Evolutionary conservation across 805 yeast genomes (phyloP), one percentile per base, ranked within the genome.

Genomic region (Lipomyces starkeyi): DNA sequence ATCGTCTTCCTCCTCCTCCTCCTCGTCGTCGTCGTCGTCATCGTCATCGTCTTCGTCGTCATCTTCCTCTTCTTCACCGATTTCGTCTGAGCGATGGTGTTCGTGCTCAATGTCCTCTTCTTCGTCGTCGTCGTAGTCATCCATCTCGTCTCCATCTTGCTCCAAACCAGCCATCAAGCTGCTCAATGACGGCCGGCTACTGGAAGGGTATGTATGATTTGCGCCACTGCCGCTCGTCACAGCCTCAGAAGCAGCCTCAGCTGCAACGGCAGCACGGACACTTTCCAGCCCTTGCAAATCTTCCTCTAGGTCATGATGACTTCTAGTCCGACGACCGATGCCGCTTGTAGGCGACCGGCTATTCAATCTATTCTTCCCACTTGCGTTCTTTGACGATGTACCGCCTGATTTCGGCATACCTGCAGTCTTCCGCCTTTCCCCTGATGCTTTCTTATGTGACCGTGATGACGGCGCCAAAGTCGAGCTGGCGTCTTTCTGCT

Each of bases 1-100:
- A 6, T 65, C 75, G n/a, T 67, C 77, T 2, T 70, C 75, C 56
- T 72, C 77, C 29, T 73, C 78, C 13, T 71, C 76, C 65, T 73
- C 75, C 17, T 76, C 80, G 27, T 73, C 77, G n/a, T 65, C 64
- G 8, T 59, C 63, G 1, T 29, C 32, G 6, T 29, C 27, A 2
- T 25, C 27, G 2, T 25, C 27, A 2, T 25, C 32, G 6, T 29
- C 32, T 5, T 29, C 32, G 56, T 65, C 59, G 2, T 62, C 65
- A 17, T 63, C 69, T 29, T 58, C 64, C 43, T 66, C 59, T 4
- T 29, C 66, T 20, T 55, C 66, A 17, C 61, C 72, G 29, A 11
- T 59, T 20, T 58, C 52, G 7, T 40, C 67, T 9, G 65, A 58
- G 32, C 34, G 52, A 17, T 64, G 56, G 20, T 32, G 52, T 3